Conservation (phyloP, 208 protist genomes). For the Leptomonas seymouri region DNA sequence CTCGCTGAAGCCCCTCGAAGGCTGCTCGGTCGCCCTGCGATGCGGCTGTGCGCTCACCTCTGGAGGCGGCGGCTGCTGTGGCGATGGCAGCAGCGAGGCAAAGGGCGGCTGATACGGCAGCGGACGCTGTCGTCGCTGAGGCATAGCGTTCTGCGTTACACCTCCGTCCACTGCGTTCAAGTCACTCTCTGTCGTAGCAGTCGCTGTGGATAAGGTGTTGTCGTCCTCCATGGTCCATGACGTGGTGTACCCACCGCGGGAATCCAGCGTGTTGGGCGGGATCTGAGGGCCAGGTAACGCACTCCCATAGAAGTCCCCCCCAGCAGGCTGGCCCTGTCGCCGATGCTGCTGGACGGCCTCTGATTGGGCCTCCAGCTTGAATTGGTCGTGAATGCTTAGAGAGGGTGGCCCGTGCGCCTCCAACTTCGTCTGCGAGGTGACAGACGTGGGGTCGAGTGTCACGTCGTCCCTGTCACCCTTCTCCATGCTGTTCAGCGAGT, state of each 20-base stretch:
- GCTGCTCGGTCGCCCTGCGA: background rate
- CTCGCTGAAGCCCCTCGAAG: constrained; percentile 6
- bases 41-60: background rate
- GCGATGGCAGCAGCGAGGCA: background rate
- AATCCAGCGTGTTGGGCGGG: too few relatives aligned
- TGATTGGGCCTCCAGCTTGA: background rate
- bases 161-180: background rate
- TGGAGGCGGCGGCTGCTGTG: background rate
- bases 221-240: background rate
- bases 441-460: background rate
- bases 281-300: background rate
- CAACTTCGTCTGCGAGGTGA: background rate
- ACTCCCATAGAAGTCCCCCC: background rate
- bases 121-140: background rate
- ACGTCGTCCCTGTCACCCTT: constrained; percentile 2
- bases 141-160: background rate
- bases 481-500: background rate
- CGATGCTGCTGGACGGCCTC: background rate
- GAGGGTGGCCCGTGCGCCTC: constrained; percentile 1
- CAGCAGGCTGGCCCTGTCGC: constrained; percentile 8
- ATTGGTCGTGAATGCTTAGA: background rate
- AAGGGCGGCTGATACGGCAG: too few relatives aligned
- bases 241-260: background rate
- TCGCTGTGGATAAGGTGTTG: background rate
- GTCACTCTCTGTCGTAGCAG: background rate